phyloP scores from a whole-genome alignment of 805 yeast genomes.

The Yamadazyma akitaensis region DNA sequence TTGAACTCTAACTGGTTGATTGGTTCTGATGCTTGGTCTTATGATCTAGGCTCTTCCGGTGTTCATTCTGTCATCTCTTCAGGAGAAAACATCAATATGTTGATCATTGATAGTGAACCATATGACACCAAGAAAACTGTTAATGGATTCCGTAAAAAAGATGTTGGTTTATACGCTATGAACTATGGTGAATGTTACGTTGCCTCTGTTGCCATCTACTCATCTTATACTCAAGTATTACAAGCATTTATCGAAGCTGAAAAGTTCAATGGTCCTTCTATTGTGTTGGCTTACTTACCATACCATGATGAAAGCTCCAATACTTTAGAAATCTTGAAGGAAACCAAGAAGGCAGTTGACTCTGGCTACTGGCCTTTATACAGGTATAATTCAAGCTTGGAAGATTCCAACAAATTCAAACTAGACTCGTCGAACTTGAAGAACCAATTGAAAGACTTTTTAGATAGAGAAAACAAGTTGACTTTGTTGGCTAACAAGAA shows the following conservation, averaged over 20 bases:
- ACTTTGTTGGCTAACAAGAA: slow-evolving; percentile 66
- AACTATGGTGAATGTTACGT: slow-evolving; percentile 85
- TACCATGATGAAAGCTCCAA: slow-evolving; percentile 59
- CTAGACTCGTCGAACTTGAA: slow-evolving; percentile 82
- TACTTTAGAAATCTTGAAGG: slow-evolving; percentile 73
- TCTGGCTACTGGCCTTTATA: slow-evolving; percentile 97
- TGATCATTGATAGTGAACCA: slow-evolving; percentile 86
- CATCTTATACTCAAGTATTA: slow-evolving; percentile 89
- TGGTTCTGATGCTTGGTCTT: slow-evolving; percentile 95
- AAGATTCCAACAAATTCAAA: slow-evolving; percentile 58
- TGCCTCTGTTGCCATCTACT: slow-evolving; percentile 90
- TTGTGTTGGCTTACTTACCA: slow-evolving; percentile 88
- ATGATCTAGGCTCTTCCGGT: slow-evolving; percentile 88
- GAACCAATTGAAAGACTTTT: slow-evolving; percentile 70
- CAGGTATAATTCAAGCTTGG: slow-evolving; percentile 69
- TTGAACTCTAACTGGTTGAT: slow-evolving; percentile 68
- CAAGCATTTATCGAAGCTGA: slow-evolving; percentile 91
- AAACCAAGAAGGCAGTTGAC: slow-evolving; percentile 86
- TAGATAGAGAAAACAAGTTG: slow-evolving; percentile 87
- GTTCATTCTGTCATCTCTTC: slow-evolving; percentile 80
- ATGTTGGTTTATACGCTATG: slow-evolving; percentile 93
- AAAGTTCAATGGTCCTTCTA: slow-evolving; percentile 82
- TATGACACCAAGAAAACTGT: slow-evolving; percentile 36
- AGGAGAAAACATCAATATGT: slow-evolving; percentile 74
- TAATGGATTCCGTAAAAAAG: slow-evolving; percentile 70